Evolutionary conservation across 495 filamentous ascomycete genomes (phyloP).

Genomic region (Annulohypoxylon bovei): DNA sequence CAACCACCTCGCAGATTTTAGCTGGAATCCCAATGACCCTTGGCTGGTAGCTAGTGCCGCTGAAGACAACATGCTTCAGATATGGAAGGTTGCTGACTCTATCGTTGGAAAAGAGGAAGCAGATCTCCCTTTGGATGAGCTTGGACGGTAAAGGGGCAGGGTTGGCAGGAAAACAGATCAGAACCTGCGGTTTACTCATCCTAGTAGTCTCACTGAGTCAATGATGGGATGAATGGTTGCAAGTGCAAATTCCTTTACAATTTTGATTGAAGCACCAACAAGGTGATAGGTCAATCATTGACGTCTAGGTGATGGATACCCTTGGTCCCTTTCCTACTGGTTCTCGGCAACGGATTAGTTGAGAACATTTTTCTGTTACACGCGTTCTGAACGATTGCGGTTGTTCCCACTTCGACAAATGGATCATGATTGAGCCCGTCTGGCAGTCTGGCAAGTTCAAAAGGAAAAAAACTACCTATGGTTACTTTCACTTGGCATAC

Average conservation of each 20-base stretch:
- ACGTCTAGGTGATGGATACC: slow-evolving; percentile 5
- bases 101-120: slow-evolving; percentile 85
- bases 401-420: not conserved
- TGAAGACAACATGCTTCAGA: slow-evolving; percentile 95
- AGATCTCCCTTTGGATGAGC: slow-evolving; percentile 80
- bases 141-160: slow-evolving; percentile 61
- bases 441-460: not conserved
- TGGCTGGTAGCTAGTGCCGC: slow-evolving; percentile 95
- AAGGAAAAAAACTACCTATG: too few species aligned
- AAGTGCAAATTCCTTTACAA: not conserved
- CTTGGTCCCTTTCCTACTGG: not conserved
- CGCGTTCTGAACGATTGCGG: not conserved
- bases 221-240: not conserved
- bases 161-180: not conserved
- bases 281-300: not conserved
- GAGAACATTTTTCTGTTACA: not conserved
- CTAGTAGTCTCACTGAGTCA: not conserved
- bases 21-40: slow-evolving; percentile 95
- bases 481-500: too few species aligned
- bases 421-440: not conserved
- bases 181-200: slow-evolving; percentile 5
- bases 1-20: slow-evolving; percentile 94
- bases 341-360: not conserved
- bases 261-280: not conserved
- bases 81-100: slow-evolving; percentile 93